These are phyloP conservation scores for Fusarium brachygibbosum DNA, from an alignment of 2,329 filamentous ascomycete species.

Conservation along the genomic window DNA sequence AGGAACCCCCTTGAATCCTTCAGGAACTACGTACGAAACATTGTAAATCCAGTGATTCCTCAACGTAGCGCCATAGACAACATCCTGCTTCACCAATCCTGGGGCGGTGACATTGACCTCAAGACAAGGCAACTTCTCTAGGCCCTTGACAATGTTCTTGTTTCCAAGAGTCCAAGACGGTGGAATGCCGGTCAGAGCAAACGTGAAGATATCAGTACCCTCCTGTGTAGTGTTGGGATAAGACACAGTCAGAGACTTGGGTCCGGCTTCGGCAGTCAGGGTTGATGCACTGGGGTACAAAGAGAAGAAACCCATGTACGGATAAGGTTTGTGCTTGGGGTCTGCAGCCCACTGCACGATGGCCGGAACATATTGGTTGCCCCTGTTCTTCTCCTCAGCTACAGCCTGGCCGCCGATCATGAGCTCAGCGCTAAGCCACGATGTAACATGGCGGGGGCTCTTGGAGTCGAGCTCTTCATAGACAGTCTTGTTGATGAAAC, in stretches of 20 bases:
- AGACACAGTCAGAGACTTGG: constrained; percentile 17
- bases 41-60: constrained; percentile 61
- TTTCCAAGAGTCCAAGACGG: constrained; percentile 24
- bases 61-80: constrained; percentile 56
- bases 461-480: constrained; percentile 53
- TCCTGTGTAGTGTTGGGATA: constrained; percentile 23
- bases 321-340: constrained; percentile 12
- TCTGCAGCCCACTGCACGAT: constrained; percentile 21
- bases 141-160: constrained; percentile 5
- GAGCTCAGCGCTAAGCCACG: constrained; percentile 58
- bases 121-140: constrained; percentile 19
- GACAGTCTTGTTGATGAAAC: constrained; percentile 54
- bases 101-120: constrained; percentile 19
- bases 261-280: not conserved
- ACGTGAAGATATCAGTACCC: constrained; percentile 15
- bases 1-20: constrained; percentile 56
- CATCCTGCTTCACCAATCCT: constrained; percentile 34
- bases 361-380: constrained; percentile 53
- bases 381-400: constrained; percentile 54
- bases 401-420: constrained; percentile 60
- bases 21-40: constrained; percentile 60
- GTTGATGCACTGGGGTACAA: constrained; percentile 17
- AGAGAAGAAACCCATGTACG: constrained; percentile 20
- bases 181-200: constrained; percentile 19
- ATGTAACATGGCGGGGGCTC: constrained; percentile 52